Evolutionary conservation across 495 filamentous ascomycete species (phyloP), one percentile per base, ranked within the genome.

Genomic region (Paragyromitra xinjiangensis): DNA sequence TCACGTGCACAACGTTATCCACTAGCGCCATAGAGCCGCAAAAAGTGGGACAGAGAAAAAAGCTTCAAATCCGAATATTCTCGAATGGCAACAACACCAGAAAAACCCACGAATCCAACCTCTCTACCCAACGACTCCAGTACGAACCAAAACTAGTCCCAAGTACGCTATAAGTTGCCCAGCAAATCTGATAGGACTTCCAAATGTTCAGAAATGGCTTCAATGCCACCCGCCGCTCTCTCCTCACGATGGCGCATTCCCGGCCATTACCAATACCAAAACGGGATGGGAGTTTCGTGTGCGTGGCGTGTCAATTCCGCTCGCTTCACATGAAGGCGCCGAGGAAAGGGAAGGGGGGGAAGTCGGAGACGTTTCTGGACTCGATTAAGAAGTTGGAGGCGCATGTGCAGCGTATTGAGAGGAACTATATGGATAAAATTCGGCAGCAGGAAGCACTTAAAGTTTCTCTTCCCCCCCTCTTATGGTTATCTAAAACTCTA

Each of bases 341-440:
- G 42, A 65, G 29, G 61, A 64, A 45, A 58, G 61, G 59, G 9
- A 68, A 55, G 29, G 64, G 66, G 34, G 19, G 45, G 44, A 70
- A 75, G 59, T 61, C 66, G 53, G 62, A 79, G 12, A 71, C 77
- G 11, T 71, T 81, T 53, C 45, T 71, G 4, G 48, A 55, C 45
- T 61, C 66, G 19, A 68, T 83, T 50, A 75, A 71, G 40, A 65
- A 71, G 19, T 61, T 83, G 24, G 81, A 83, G 81, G 65, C 70
- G 11, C 81, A 83, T 66, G 81, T 83, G 42, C 81, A 82, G 64
- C 63, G 68, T 44, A 78, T 83, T 62, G 81, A 83, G 59, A 77
- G 64, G 48, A 64, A 40, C 29, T 80, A 80, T 45, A 48, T 63
- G n/a, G 81, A 83, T 53, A 37, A 62, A 45, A n/a, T 81, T 14